phyloP scores from a whole-genome alignment of 768 basidiomycete species.

The Bullera alba region DNA sequence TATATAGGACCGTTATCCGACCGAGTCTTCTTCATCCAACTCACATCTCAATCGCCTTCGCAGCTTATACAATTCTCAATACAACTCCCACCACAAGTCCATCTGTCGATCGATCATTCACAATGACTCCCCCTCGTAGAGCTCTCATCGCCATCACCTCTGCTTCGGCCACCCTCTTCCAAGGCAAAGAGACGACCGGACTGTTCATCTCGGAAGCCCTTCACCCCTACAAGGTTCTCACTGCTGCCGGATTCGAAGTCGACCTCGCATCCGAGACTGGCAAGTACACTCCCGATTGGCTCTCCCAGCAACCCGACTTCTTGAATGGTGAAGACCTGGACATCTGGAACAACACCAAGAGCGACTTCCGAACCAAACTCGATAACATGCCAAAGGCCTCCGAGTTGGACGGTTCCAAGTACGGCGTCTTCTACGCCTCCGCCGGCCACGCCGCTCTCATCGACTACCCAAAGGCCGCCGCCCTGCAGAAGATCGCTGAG shows the following conservation, averaged over 20 bases:
- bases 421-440: conserved; percentile 5
- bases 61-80: too few species aligned
- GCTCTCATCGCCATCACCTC: conserved; percentile 2
- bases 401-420: not conserved
- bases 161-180: not conserved
- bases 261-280: conserved; percentile 7
- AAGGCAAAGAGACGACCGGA: conserved; percentile 1
- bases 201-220: conserved; percentile 4
- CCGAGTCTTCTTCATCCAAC: too few species aligned
- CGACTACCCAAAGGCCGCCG: conserved; percentile 3
- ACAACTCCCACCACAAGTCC: too few species aligned
- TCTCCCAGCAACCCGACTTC: conserved; percentile 5
- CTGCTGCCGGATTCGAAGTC: conserved; percentile 3
- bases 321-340: conserved; percentile 4
- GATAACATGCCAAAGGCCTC: conserved; percentile 1
- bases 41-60: too few species aligned
- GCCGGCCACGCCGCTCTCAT: conserved; percentile 5
- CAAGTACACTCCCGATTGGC: conserved; percentile 4
- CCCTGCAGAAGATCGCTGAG: conserved; percentile 1
- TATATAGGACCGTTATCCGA: too few species aligned
- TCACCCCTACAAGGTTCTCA: conserved; percentile 4
- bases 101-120: too few species aligned
- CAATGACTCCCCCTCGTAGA: not conserved
- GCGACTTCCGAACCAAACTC: conserved; percentile 5
- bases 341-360: conserved; percentile 6